A percentile compares a stretch with the other conserved stretches of the same genome.
Evolutionary conservation across 2,329 filamentous ascomycete species (phyloP).

Genomic region (Beauveria bassiana): DNA sequence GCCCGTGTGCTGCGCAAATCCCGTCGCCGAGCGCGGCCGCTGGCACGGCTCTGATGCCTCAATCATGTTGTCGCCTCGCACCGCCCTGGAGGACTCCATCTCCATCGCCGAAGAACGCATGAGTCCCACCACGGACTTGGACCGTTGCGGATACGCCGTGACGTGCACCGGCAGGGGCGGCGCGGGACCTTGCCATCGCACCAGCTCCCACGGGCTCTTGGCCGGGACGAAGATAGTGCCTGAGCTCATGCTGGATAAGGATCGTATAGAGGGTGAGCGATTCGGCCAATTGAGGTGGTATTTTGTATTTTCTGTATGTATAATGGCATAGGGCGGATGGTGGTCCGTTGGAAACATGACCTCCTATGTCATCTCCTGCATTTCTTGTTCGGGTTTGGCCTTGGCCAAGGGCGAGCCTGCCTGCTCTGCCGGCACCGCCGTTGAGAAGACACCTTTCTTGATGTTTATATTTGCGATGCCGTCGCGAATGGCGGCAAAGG

Average conservation of each 20-base stretch:
- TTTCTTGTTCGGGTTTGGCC: conserved; percentile 31
- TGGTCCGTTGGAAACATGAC: conserved; percentile 28
- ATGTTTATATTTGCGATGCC: conserved; percentile 41
- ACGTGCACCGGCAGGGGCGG: neutral
- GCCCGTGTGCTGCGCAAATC: neutral
- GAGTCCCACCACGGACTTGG: neutral
- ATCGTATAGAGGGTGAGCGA: conserved; percentile 2
- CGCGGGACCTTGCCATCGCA: conserved; percentile 11
- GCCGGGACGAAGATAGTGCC: conserved; percentile 9
- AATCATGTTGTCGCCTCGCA: neutral
- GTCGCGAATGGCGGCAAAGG: conserved; percentile 39
- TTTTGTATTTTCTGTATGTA: conserved; percentile 23
- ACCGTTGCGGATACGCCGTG: neutral
- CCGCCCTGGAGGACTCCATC: neutral
- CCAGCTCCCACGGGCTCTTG: conserved; percentile 15
- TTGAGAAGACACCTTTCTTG: conserved; percentile 35
- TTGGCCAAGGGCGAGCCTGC: conserved; percentile 18
- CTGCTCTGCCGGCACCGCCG: conserved; percentile 22
- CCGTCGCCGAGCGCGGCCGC: neutral
- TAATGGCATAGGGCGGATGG: conserved; percentile 25
- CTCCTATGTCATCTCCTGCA: conserved; percentile 39
- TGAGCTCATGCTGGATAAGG: neutral
- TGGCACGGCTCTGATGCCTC: neutral
- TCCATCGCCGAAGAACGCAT: neutral
- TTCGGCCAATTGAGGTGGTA: neutral